Base-by-base conservation (phyloP, 495 filamentous ascomycete species). In the Podospora anserina region DNA sequence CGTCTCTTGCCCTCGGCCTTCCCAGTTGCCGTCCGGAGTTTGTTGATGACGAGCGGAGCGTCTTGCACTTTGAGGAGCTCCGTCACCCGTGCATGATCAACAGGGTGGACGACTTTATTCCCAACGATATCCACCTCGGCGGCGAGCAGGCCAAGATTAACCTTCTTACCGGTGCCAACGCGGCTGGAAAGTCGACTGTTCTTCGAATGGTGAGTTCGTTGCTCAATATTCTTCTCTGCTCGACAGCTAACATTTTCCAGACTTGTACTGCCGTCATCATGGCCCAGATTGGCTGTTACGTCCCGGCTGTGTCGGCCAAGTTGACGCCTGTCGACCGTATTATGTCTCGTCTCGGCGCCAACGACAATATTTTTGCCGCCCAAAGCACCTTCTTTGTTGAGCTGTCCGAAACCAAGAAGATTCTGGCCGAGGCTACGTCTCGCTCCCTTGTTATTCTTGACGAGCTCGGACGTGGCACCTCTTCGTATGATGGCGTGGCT, bases 331-430 rank as follows among this genome's bases (percentile, higher is more conserved):
- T 94, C 32, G 96, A 99, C 77, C 91, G 95, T 57, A 98, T 99
- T 83, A 99, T 99, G 96, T 97, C 93, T 5, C 93, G 96, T 26
- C 90, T 99, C 0, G 96, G 96, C 16, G 96, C 96, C 61, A 97
- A 98, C 75, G 95, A 99, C 85, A 97, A 97, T 79, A 98, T 99
- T 77, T 97, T 99, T 75, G 96, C 94, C 26, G 92, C 94, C 3
- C 96, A 99, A 79, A 93, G 90, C 27, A 99, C 95, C 34, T 99
- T 99, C 86, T 97, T 99, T 77, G 94, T 99, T 61, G 95, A 99
- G 78, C 84, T 99, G 7, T 91, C 93, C 4, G 96, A 99, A 75
- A 99, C 95, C 9, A 97, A 97, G 82, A 98, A 98, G 83, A 99
- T 99, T 64, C 88, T 99, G 3, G 88, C 91, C 2, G 95, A 99